These are phyloP conservation scores for Aspergillus floridensis DNA, from an alignment of 2,329 filamentous ascomycete species.

Conservation along the genomic window DNA sequence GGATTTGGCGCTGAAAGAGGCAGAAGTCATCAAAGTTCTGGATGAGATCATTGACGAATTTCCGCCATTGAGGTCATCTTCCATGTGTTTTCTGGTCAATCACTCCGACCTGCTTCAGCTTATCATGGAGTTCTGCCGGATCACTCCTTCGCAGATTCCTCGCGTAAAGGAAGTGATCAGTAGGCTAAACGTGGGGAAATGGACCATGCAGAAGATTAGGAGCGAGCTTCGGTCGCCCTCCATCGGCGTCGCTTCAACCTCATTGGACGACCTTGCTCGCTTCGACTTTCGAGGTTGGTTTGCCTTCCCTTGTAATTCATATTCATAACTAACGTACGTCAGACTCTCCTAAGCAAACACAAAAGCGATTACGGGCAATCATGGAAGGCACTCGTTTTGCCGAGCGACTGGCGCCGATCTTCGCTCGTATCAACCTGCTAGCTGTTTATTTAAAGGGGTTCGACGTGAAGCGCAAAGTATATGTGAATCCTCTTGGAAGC, in stretches of 20 bases:
- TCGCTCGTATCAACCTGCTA: slow-evolving; percentile 78
- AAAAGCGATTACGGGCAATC: slow-evolving; percentile 59
- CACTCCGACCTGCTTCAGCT: slow-evolving; percentile 82
- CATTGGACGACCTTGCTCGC: slow-evolving; percentile 80
- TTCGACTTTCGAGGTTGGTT: slow-evolving; percentile 81
- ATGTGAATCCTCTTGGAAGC: slow-evolving; percentile 79
- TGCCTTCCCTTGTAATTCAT: slow-evolving; percentile 46
- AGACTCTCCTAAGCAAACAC: slow-evolving; percentile 69
- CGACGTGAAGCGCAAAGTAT: slow-evolving; percentile 72
- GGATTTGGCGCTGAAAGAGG: slow-evolving; percentile 85
- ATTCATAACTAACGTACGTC: slow-evolving; percentile 54
- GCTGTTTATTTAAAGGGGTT: slow-evolving; percentile 73
- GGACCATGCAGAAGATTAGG: slow-evolving; percentile 79
- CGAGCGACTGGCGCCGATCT: slow-evolving; percentile 53
- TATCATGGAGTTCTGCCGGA: slow-evolving; percentile 86
- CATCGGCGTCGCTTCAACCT: slow-evolving; percentile 81
- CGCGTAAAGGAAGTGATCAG: slow-evolving; percentile 79
- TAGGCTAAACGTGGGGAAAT: slow-evolving; percentile 77
- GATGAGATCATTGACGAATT: slow-evolving; percentile 86
- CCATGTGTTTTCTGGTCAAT: slow-evolving; percentile 87
- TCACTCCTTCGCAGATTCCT: slow-evolving; percentile 66
- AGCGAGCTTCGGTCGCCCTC: slow-evolving; percentile 76
- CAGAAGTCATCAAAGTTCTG: slow-evolving; percentile 88
- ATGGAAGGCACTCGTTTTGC: slow-evolving; percentile 55
- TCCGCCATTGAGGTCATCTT: slow-evolving; percentile 66